Conservation (phyloP, 1,139 yeast genomes). For the Geotrichum reessii region DNA sequence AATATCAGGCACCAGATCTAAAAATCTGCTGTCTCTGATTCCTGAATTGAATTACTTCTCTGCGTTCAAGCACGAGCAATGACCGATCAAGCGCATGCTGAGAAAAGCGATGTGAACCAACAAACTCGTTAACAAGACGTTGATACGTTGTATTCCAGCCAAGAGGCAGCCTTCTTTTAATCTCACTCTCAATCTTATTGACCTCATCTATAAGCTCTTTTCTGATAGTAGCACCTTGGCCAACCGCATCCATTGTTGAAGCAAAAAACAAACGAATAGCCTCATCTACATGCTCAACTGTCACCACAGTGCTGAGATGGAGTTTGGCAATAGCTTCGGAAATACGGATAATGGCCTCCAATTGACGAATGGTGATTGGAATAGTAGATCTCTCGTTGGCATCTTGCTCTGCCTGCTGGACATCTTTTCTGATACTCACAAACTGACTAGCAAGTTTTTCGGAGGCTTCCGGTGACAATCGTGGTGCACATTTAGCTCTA, state of each 20-base stretch:
- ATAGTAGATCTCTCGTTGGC: conserved; percentile 89
- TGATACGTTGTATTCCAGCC: conserved; percentile 94
- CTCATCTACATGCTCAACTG: conserved; percentile 87
- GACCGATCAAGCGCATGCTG: conserved; percentile 81
- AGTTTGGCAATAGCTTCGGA: conserved; percentile 91
- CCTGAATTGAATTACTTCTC: conserved; percentile 79
- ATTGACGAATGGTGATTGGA: conserved; percentile 95
- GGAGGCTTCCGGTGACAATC: conserved; percentile 83
- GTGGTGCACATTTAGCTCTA: conserved; percentile 85
- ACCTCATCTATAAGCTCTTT: conserved; percentile 62
- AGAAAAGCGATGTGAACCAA: conserved; percentile 39
- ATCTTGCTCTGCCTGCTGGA: conserved; percentile 73
- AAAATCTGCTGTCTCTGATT: conserved; percentile 83
- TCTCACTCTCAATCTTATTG: conserved; percentile 71
- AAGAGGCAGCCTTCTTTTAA: conserved; percentile 85
- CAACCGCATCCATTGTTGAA: conserved; percentile 96
- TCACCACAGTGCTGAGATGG: conserved; percentile 75
- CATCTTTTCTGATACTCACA: conserved; percentile 80
- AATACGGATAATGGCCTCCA: conserved; percentile 95
- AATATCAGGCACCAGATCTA: conserved; percentile 61
- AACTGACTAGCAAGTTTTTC: conserved; percentile 91
- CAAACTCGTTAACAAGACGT: conserved; percentile 79
- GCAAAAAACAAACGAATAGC: conserved; percentile 92
- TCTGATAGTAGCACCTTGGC: conserved; percentile 61
- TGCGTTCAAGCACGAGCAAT: conserved; percentile 71